phyloP scores from a whole-genome alignment of 73 alveolate species.

The Effrenium voratum region DNA sequence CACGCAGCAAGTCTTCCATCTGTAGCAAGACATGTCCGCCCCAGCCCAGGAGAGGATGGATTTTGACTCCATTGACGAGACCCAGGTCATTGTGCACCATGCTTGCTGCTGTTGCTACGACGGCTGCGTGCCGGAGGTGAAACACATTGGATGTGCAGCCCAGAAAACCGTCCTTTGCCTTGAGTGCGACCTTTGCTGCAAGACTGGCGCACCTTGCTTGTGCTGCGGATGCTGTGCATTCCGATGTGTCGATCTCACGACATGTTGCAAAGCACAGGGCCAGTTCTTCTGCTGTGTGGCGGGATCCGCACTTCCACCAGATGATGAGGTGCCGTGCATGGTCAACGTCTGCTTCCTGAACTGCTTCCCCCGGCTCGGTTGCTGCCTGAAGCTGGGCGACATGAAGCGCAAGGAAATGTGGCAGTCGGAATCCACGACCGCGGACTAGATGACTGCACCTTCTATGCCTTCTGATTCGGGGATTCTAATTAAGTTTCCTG shows the following conservation, averaged over 20 bases:
- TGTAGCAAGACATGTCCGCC: conserved; percentile 15
- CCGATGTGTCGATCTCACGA: conserved; percentile 15
- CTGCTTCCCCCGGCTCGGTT: conserved; percentile 50
- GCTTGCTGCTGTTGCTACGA: conserved; percentile 88
- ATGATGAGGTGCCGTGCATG: conserved; percentile 79
- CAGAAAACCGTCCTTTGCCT: conserved; percentile 38
- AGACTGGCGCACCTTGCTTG: conserved; percentile 34
- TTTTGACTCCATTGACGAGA: conserved; percentile 47
- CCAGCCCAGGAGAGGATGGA: conserved; percentile 45
- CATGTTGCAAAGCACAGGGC: conserved; percentile 66
- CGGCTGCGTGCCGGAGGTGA: conserved; percentile 32
- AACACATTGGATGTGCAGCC: conserved; percentile 68
- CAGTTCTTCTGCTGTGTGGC: conserved; percentile 77
- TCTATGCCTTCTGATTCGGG: no score
- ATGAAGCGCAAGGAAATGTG: conserved; percentile 40
- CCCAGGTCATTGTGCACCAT: conserved; percentile 51
- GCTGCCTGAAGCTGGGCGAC: conserved; percentile 56
- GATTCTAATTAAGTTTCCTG: background rate
- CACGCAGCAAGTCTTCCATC: background rate
- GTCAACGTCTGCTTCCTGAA: conserved; percentile 64
- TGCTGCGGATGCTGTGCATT: conserved; percentile 85
- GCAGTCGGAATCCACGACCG: conserved; percentile 2
- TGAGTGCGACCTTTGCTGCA: conserved; percentile 56
- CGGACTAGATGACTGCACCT: background rate
- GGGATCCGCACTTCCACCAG: conserved; percentile 69